These are phyloP conservation scores for Persicaria tinctoria DNA, from an alignment of 148 eudicot species.

Conservation along the genomic window DNA sequence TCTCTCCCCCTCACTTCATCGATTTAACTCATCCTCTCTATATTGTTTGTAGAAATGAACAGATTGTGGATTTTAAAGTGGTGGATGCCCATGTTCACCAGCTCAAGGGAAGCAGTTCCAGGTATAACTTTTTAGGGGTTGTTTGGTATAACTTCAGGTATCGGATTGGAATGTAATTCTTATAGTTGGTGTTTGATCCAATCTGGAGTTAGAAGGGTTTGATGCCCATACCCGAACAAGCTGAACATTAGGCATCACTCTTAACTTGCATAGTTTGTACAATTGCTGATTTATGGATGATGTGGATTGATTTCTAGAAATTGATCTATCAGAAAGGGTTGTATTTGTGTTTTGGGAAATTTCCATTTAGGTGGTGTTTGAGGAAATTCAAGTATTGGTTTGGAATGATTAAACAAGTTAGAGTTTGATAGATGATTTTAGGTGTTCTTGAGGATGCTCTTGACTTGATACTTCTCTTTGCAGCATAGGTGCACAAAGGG, in stretches of 20 bases:
- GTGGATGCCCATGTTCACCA: constrained; percentile 26
- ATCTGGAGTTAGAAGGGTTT: too few relatives aligned
- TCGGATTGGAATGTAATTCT: too few relatives aligned
- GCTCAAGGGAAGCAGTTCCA: constrained; percentile 23
- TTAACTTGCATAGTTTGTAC: background rate
- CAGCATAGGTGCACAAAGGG: constrained; percentile 74
- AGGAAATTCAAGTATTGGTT: background rate
- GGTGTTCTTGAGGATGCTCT: background rate
- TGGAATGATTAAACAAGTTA: background rate
- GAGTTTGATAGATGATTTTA: background rate
- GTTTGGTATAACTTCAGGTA: too few relatives aligned
- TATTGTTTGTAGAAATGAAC: constrained; percentile 9
- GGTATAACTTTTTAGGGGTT: constrained; percentile 2
- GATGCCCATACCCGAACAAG: too few relatives aligned
- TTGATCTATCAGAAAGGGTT: constrained; percentile 1
- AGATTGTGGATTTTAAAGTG: constrained; percentile 18
- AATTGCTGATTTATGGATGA: background rate
- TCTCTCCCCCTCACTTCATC: background rate
- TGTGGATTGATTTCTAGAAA: background rate
- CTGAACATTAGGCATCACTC: too few relatives aligned
- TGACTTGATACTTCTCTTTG: constrained; percentile 10
- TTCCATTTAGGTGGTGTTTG: background rate
- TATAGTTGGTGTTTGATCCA: too few relatives aligned
- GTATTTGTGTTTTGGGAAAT: background rate
- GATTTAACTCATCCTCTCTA: too few relatives aligned